Conservation (phyloP, 345 rosid species). For the Cardamine resedifolia region DNA sequence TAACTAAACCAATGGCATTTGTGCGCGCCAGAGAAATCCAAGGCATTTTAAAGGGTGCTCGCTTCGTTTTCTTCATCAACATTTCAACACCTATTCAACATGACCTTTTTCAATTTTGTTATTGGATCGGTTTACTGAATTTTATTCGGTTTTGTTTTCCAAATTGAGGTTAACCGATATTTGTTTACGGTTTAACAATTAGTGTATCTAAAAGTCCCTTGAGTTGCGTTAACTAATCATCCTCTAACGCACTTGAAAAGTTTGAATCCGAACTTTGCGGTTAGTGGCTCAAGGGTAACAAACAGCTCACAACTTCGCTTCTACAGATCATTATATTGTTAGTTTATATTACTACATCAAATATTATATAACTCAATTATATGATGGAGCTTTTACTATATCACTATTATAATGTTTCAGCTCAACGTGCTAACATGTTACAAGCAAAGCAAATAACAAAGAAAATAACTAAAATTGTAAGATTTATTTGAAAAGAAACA, state of each 20-base stretch:
- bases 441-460: not conserved
- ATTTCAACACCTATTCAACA: constrained; percentile 20
- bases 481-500: too few relatives aligned
- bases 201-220: too few relatives aligned
- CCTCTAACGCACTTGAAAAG: not conserved
- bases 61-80: constrained; percentile 28
- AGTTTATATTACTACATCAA: not conserved
- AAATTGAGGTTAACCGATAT: too few relatives aligned
- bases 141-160: not conserved
- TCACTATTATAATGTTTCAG: not conserved
- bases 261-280: constrained; percentile 27
- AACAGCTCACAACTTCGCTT: constrained; percentile 24
- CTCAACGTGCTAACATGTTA: constrained; percentile 18
- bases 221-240: not conserved
- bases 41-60: constrained; percentile 33
- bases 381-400: not conserved
- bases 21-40: constrained; percentile 35
- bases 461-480: too few relatives aligned
- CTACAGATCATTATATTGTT: constrained; percentile 21
- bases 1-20: constrained; percentile 21
- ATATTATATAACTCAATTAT: not conserved
- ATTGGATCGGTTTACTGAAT: constrained; percentile 2
- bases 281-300: constrained; percentile 11
- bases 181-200: not conserved
- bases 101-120: not conserved